Conservation (phyloP, 306 rosid genomes). For the Datisca glomerata region DNA sequence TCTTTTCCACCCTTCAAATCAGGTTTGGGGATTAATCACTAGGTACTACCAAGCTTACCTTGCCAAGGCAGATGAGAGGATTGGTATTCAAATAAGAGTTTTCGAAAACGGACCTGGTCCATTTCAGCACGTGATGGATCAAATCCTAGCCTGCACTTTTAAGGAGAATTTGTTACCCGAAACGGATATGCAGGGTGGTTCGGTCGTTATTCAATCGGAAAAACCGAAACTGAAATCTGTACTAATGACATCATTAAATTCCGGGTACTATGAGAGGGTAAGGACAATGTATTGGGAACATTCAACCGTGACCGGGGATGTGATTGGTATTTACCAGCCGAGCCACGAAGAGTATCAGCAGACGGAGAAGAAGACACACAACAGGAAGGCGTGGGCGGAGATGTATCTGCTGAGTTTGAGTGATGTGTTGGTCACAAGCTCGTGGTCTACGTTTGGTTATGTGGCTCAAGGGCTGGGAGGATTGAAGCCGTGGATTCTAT, state of each 20-base stretch:
- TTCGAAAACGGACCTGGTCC: slow-evolving; percentile 46
- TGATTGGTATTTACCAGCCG: slow-evolving; percentile 49
- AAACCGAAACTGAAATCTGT: slow-evolving; percentile 37
- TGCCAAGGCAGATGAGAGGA: slow-evolving; percentile 40
- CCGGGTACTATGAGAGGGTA: slow-evolving; percentile 48
- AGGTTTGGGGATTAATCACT: slow-evolving; percentile 54
- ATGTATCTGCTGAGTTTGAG: slow-evolving; percentile 56
- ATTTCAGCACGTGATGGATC: slow-evolving; percentile 47
- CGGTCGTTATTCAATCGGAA: slow-evolving; percentile 11
- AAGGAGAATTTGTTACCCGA: slow-evolving; percentile 46
- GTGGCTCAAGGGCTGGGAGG: slow-evolving; percentile 87
- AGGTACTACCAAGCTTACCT: slow-evolving; percentile 56
- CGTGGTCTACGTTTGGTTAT: slow-evolving; percentile 80
- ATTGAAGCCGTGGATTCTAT: slow-evolving; percentile 58
- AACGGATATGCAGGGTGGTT: slow-evolving; percentile 19
- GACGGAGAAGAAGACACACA: slow-evolving; percentile 44
- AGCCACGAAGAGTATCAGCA: slow-evolving; percentile 67
- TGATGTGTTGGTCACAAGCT: slow-evolving; percentile 48
- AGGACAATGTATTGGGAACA: slow-evolving; percentile 60
- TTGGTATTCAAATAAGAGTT: slow-evolving; percentile 65
- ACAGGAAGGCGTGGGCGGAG: slow-evolving; percentile 67
- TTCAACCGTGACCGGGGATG: slow-evolving; percentile 52
- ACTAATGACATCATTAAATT: slow-evolving; percentile 46
- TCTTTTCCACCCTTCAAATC: slow-evolving; percentile 57
- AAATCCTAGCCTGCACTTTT: slow-evolving; percentile 40